A percentile compares a stretch with the other conserved stretches of the same genome.
Evolutionary conservation across 2,329 filamentous ascomycete species (phyloP).

Genomic region (Zymoseptoria passerinii): DNA sequence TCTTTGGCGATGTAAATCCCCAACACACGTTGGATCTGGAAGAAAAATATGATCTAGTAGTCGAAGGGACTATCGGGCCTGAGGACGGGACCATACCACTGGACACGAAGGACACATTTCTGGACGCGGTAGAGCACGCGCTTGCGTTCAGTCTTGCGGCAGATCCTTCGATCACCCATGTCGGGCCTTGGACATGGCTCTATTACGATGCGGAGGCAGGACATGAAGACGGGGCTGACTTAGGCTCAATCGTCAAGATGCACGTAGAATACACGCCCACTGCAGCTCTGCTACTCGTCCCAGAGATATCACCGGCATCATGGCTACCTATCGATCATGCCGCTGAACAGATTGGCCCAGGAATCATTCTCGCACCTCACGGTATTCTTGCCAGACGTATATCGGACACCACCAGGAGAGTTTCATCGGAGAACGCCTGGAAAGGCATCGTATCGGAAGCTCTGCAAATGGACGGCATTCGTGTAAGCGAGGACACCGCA

Average conservation of each 20-base stretch:
- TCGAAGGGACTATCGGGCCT: slow-evolving; percentile 2
- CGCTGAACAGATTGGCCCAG: background rate
- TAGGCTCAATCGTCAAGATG: slow-evolving; percentile 9
- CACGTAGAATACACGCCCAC: slow-evolving; percentile 7
- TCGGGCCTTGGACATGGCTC: slow-evolving; percentile 19
- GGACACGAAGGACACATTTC: slow-evolving; percentile 14
- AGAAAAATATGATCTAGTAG: background rate
- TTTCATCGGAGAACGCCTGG: slow-evolving; percentile 7
- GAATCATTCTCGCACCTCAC: slow-evolving; percentile 11
- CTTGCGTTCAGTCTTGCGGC: slow-evolving; percentile 12
- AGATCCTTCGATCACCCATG: slow-evolving; percentile 5
- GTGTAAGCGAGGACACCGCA: slow-evolving; percentile 5
- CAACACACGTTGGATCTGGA: slow-evolving; percentile 2
- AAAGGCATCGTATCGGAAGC: slow-evolving; percentile 3
- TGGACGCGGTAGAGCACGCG: slow-evolving; percentile 17
- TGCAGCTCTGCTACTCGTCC: slow-evolving; percentile 11
- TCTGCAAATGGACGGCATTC: slow-evolving; percentile 10
- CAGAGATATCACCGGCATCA: slow-evolving; percentile 4
- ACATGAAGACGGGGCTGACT: background rate
- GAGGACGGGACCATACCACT: background rate
- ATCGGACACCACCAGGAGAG: background rate
- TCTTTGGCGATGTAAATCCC: slow-evolving; percentile 8
- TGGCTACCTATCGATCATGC: slow-evolving; percentile 3
- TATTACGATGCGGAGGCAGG: slow-evolving; percentile 1
- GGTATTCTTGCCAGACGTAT: slow-evolving; percentile 6